phyloP scores from a whole-genome alignment of 805 yeast species.

The Metschnikowia shivogae region DNA sequence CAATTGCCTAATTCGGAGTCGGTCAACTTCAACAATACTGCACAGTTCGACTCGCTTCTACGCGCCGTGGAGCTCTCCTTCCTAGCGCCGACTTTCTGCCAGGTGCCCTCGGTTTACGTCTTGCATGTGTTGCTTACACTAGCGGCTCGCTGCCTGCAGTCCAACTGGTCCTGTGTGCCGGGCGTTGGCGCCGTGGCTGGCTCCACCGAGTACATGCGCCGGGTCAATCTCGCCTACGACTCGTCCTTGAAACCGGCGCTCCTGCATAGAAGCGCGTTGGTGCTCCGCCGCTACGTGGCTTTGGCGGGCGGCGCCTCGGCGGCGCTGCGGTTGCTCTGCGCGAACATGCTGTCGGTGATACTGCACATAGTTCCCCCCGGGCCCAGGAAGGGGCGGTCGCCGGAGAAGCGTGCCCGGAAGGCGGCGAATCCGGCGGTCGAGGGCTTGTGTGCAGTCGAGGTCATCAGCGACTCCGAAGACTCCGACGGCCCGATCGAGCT shows the following conservation, averaged over 20 bases:
- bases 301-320: neutral
- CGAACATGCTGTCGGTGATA: neutral
- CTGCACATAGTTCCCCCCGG: neutral
- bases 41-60: slow-evolving; percentile 28
- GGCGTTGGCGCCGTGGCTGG: slow-evolving; percentile 21
- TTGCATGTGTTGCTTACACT: slow-evolving; percentile 31
- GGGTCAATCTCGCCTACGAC: slow-evolving; percentile 20
- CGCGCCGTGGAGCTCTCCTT: slow-evolving; percentile 23
- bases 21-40: slow-evolving; percentile 25
- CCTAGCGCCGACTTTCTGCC: slow-evolving; percentile 6
- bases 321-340: neutral
- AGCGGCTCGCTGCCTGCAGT: slow-evolving; percentile 24
- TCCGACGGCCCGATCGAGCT: slow-evolving; percentile 10
- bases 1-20: slow-evolving; percentile 7
- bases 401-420: neutral
- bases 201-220: slow-evolving; percentile 19
- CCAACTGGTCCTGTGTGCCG: slow-evolving; percentile 24
- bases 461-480: slow-evolving; percentile 24
- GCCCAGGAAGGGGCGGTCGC: neutral
- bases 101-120: slow-evolving; percentile 25
- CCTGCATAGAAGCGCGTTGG: slow-evolving; percentile 16
- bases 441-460: slow-evolving; percentile 12
- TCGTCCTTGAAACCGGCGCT: slow-evolving; percentile 19
- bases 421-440: neutral
- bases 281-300: slow-evolving; percentile 14